phyloP scores from a whole-genome alignment of 495 filamentous ascomycete species.

The Podospora didyma region DNA sequence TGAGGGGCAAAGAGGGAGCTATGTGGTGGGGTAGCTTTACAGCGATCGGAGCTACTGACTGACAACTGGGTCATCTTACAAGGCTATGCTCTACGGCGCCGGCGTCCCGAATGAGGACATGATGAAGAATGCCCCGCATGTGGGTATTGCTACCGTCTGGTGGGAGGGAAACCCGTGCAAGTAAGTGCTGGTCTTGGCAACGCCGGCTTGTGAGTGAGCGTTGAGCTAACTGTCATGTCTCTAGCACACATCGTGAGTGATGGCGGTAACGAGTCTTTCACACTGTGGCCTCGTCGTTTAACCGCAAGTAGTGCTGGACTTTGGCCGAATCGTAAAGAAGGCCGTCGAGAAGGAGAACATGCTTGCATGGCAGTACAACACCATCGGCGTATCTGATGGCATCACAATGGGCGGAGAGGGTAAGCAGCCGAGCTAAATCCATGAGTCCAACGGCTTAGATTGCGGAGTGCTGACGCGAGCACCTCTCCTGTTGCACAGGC shows the following conservation, averaged over 20 bases:
- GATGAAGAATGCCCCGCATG: conserved; percentile 89
- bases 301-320: conserved; percentile 61
- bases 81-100: conserved; percentile 96
- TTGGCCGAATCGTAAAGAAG: conserved; percentile 87
- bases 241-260: conserved; percentile 44
- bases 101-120: conserved; percentile 78
- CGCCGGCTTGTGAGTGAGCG: neutral
- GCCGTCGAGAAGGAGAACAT: conserved; percentile 77
- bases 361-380: conserved; percentile 92
- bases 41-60: conserved; percentile 1
- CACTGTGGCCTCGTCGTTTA: neutral
- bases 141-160: conserved; percentile 88
- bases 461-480: neutral
- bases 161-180: conserved; percentile 92
- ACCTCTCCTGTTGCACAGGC: conserved; percentile 46
- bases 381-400: conserved; percentile 86
- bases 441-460: too few species aligned
- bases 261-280: neutral
- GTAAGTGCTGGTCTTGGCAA: conserved; percentile 33
- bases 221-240: conserved; percentile 7
- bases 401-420: conserved; percentile 97
- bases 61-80: neutral
- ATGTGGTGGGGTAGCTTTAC: neutral
- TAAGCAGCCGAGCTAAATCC: conserved; percentile 39
- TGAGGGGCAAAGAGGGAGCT: neutral